These are phyloP conservation scores for Stemphylium beticola DNA, from an alignment of 2,329 filamentous ascomycete genomes.

Conservation along the genomic window DNA sequence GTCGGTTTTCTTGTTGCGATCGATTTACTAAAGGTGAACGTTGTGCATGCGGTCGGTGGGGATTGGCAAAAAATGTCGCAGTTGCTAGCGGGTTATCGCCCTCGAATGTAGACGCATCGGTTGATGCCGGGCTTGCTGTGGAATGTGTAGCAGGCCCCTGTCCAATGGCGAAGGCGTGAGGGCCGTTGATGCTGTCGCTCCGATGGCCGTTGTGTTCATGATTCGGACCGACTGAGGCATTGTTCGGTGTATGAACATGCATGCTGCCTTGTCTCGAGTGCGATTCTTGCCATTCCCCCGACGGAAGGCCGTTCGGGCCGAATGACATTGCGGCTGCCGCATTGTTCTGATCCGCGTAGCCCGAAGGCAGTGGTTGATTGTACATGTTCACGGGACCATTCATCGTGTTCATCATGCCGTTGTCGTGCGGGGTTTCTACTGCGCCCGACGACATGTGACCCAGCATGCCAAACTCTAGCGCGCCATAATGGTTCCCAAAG, in stretches of 20 bases:
- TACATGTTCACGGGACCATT: slow-evolving; percentile 46
- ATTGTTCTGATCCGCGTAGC: slow-evolving; percentile 32
- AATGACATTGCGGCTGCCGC: slow-evolving; percentile 41
- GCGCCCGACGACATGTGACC: slow-evolving; percentile 94
- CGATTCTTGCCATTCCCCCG: slow-evolving; percentile 47
- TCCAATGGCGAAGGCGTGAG: slow-evolving; percentile 67
- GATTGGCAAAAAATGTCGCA: slow-evolving; percentile 44
- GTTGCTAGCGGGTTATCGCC: slow-evolving; percentile 48
- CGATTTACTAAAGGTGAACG: slow-evolving; percentile 38
- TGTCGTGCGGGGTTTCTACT: slow-evolving; percentile 77
- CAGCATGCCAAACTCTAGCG: slow-evolving; percentile 93
- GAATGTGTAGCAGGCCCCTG: slow-evolving; percentile 62
- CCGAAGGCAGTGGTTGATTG: slow-evolving; percentile 48
- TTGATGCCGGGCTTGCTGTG: slow-evolving; percentile 63
- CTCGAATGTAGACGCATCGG: slow-evolving; percentile 52
- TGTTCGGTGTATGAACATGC: slow-evolving; percentile 52
- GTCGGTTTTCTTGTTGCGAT: slow-evolving; percentile 33
- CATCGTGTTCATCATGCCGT: slow-evolving; percentile 41
- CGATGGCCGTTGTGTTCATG: slow-evolving; percentile 39
- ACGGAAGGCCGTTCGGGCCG: slow-evolving; percentile 32
- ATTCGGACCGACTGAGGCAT: slow-evolving; percentile 48
- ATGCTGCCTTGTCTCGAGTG: slow-evolving; percentile 53
- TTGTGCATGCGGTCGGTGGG: slow-evolving; percentile 38
- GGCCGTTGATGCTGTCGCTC: slow-evolving; percentile 48
- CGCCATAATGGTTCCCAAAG: slow-evolving; percentile 95